phyloP scores from a whole-genome alignment of 2,329 filamentous ascomycete genomes.

The Biscogniauxia sp. region DNA sequence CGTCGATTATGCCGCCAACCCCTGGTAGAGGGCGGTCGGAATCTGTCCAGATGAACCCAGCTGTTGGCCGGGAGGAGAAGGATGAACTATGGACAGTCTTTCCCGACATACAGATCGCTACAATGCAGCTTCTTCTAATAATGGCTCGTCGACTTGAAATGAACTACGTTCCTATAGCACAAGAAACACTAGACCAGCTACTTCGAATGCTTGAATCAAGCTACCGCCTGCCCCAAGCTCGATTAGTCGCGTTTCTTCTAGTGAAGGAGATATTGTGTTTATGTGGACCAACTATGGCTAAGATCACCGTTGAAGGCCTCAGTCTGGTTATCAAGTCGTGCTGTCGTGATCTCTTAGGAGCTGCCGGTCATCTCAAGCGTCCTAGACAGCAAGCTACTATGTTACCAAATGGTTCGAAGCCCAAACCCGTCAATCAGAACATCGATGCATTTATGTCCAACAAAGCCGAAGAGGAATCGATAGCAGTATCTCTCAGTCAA shows the following conservation, averaged over 20 bases:
- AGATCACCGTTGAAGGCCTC: slow-evolving; percentile 62
- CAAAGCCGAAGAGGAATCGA: slow-evolving; percentile 33
- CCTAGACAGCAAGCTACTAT: slow-evolving; percentile 30
- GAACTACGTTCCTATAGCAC: slow-evolving; percentile 57
- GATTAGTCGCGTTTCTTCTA: slow-evolving; percentile 59
- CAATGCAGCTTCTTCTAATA: slow-evolving; percentile 59
- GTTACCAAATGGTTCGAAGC: slow-evolving; percentile 39
- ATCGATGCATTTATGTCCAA: slow-evolving; percentile 68
- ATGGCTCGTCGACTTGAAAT: slow-evolving; percentile 58
- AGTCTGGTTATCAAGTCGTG: slow-evolving; percentile 61
- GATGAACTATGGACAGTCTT: slow-evolving; percentile 74
- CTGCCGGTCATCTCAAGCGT: slow-evolving; percentile 47
- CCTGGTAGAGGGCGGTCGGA: slow-evolving; percentile 44
- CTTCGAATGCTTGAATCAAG: slow-evolving; percentile 66
- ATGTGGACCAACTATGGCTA: slow-evolving; percentile 65
- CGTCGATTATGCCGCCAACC: slow-evolving; percentile 59
- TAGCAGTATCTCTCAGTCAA: slow-evolving; percentile 36
- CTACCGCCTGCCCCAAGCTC: slow-evolving; percentile 52
- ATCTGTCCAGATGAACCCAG: slow-evolving; percentile 64
- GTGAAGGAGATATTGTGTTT: slow-evolving; percentile 56
- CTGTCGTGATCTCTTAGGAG: slow-evolving; percentile 70
- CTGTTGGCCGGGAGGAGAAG: slow-evolving; percentile 75
- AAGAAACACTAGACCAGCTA: slow-evolving; percentile 68
- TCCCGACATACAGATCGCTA: slow-evolving; percentile 70
- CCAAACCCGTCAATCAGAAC: slow-evolving; percentile 53